Conservation (phyloP, 306 rosid genomes). For the Cucurbita maxima region DNA sequence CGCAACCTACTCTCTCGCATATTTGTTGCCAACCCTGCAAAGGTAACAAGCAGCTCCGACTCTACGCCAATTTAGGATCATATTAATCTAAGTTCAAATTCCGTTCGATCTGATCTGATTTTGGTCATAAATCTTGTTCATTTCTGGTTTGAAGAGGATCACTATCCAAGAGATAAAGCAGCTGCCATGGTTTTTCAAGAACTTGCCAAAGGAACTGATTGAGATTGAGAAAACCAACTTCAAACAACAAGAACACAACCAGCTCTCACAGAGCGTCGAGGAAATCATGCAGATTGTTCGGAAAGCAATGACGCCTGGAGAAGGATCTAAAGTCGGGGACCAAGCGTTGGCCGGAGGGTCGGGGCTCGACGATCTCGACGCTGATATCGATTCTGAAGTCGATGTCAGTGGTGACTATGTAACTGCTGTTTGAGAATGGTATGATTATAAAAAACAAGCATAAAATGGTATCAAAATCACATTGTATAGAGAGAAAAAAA, state of each 20-base stretch:
- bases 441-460: background rate
- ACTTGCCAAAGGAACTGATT: slow-evolving; percentile 41
- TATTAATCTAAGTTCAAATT: background rate
- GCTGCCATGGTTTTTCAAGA: slow-evolving; percentile 75
- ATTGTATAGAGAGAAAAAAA: background rate
- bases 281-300: slow-evolving; percentile 43
- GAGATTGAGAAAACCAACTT: slow-evolving; percentile 38
- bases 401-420: slow-evolving; percentile 29
- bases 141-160: slow-evolving; percentile 36
- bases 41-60: slow-evolving; percentile 20
- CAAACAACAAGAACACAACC: slow-evolving; percentile 15
- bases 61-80: background rate
- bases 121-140: background rate
- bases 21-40: slow-evolving; percentile 69
- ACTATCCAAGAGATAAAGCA: slow-evolving; percentile 60
- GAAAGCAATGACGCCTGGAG: slow-evolving; percentile 53
- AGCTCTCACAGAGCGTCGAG: slow-evolving; percentile 46
- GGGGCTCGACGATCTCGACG: slow-evolving; percentile 25
- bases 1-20: slow-evolving; percentile 51
- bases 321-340: slow-evolving; percentile 26
- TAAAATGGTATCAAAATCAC: background rate
- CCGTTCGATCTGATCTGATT: background rate
- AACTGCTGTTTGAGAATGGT: background rate
- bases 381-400: slow-evolving; percentile 34
- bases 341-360: slow-evolving; percentile 21